phyloP scores from a whole-genome alignment of 352 stramenopile genomes.

The Pythium utonaiense region DNA sequence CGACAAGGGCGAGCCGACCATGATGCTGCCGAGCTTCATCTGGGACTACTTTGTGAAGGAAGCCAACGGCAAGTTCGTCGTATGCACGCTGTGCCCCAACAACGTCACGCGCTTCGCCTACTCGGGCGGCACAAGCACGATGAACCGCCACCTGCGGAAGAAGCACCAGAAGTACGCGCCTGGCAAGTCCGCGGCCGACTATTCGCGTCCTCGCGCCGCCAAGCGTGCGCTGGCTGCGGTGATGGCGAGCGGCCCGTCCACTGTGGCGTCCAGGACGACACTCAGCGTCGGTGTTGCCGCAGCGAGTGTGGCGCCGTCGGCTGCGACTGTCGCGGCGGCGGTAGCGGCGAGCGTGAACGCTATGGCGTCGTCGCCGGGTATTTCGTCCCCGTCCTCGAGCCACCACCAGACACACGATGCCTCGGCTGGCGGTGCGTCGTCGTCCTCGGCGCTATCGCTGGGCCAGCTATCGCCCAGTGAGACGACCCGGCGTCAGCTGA shows the following conservation, averaged over 20 bases:
- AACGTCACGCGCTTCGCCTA: slow-evolving; percentile 76
- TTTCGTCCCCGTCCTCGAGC: background rate
- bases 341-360: slow-evolving; percentile 10
- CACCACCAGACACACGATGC: slow-evolving; percentile 1
- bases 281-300: background rate
- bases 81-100: slow-evolving; percentile 67
- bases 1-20: slow-evolving; percentile 55
- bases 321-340: background rate
- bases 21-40: slow-evolving; percentile 78
- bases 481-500: slow-evolving; percentile 41
- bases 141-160: slow-evolving; percentile 79
- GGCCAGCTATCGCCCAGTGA: slow-evolving; percentile 48
- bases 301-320: background rate
- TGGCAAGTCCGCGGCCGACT: slow-evolving; percentile 68
- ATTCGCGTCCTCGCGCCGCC: slow-evolving; percentile 41
- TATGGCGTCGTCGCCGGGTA: slow-evolving; percentile 5
- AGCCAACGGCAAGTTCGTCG: slow-evolving; percentile 68
- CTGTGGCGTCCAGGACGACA: background rate
- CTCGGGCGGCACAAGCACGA: slow-evolving; percentile 77
- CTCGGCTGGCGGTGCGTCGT: background rate
- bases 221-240: slow-evolving; percentile 13
- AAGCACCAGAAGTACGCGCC: slow-evolving; percentile 82
- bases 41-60: slow-evolving; percentile 86
- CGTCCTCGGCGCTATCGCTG: background rate
- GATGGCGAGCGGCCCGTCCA: background rate